phyloP scores from a whole-genome alignment of 1,139 yeast species.

The Eremothecium sinecaudum region DNA sequence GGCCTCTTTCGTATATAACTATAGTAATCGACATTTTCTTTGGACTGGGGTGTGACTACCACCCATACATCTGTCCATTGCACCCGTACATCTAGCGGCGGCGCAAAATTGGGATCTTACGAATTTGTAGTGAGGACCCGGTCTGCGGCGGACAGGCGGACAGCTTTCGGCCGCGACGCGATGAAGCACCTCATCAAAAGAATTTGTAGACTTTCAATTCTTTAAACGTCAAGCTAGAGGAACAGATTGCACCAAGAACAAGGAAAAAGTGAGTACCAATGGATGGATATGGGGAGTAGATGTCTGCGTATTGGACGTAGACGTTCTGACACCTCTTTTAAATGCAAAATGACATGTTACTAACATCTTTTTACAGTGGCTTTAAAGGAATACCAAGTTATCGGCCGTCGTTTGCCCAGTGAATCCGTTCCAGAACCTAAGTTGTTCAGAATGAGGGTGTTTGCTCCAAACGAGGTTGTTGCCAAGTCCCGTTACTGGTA shows the following conservation, averaged over 20 bases:
- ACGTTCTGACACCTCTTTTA: background rate
- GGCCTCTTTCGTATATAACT: slow-evolving; percentile 5
- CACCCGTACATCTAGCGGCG: background rate
- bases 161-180: no score
- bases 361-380: slow-evolving; percentile 40
- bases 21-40: slow-evolving; percentile 5
- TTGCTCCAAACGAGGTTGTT: slow-evolving; percentile 97
- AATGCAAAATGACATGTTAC: background rate
- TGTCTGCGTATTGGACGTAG: no score
- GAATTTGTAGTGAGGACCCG: no score
- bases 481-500: slow-evolving; percentile 99
- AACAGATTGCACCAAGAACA: no score
- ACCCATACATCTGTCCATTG: slow-evolving; percentile 1
- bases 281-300: no score
- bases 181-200: no score
- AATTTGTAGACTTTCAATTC: no score
- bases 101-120: no score
- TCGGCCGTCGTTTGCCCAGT: slow-evolving; percentile 99
- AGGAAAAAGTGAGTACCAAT: no score
- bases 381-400: slow-evolving; percentile 98
- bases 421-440: slow-evolving; percentile 99
- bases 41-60: background rate
- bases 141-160: no score
- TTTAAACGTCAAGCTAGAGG: no score
- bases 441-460: slow-evolving; percentile 99